Conservation (phyloP, 2,329 filamentous ascomycete species). For the Aureobasidium leucospermi region DNA sequence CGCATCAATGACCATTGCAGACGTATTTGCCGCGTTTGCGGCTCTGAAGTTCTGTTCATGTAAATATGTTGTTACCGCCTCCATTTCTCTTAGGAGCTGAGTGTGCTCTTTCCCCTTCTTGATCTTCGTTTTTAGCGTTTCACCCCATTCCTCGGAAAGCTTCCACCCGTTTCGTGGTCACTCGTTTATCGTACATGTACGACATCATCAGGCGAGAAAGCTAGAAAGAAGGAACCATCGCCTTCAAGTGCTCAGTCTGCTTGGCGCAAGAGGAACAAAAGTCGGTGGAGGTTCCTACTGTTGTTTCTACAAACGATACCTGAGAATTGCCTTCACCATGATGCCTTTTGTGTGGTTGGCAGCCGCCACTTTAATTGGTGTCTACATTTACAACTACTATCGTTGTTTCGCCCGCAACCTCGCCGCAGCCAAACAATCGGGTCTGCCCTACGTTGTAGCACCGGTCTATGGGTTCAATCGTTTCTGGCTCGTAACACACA, state of each 20-base stretch:
- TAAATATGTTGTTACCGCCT: background rate
- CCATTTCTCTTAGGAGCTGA: background rate
- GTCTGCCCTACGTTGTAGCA: conserved; percentile 36
- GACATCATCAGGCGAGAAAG: conserved; percentile 5
- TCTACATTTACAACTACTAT: conserved; percentile 30
- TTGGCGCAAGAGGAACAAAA: background rate
- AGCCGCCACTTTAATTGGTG: conserved; percentile 25
- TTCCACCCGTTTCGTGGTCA: background rate
- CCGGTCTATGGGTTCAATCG: conserved; percentile 43
- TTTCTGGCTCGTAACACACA: conserved; percentile 50
- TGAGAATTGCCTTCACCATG: conserved; percentile 18
- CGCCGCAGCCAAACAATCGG: conserved; percentile 38
- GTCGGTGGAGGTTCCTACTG: background rate
- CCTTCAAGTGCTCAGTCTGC: background rate
- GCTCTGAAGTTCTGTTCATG: background rate
- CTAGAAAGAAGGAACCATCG: background rate
- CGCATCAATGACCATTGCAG: conserved; percentile 6
- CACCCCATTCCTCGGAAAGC: conserved; percentile 2
- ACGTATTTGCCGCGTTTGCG: background rate
- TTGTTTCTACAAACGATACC: background rate
- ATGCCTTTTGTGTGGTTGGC: conserved; percentile 23
- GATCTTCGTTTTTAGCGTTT: background rate
- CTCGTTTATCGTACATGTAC: conserved; percentile 11
- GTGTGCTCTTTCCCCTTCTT: background rate
- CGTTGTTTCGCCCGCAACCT: conserved; percentile 34